Evolutionary conservation across 2,329 filamentous ascomycete species (phyloP), one percentile per base, ranked within the genome.

Genomic region (Sarocladiaceae sp.): DNA sequence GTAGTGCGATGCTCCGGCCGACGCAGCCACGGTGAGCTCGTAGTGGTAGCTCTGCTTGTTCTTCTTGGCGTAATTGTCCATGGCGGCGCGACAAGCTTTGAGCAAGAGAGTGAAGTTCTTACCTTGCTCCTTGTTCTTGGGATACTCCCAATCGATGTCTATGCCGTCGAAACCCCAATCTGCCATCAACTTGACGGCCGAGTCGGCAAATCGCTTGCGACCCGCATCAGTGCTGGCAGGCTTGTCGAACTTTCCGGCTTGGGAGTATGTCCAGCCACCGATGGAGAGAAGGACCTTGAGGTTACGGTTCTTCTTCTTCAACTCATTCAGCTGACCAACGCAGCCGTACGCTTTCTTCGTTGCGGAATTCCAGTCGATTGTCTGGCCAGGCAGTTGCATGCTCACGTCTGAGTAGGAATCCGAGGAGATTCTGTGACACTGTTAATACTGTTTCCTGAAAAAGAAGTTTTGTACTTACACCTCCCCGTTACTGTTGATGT

Each of bases 231-330:
- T 86, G n/a, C 81, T 82, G 0, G 82, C 82, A 0, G 85, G 79
- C 6, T 72, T 71, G 1, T 82, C 74, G 63, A 93, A 90, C 59
- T 88, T 86, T 51, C 78, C 61, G 35, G 61, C 35, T 42, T 56
- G 69, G 3, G 86, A 88, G 65, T 87, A 93, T 0, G 87, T 90
- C 87, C 87, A 93, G 22, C 90, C 90, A 31, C 90, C 90, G 57
- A 95, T 89, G 33, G 82, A 87, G 1, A 95, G 77, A 18, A 93
- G 73, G 2, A 86, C 75, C 62, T 94, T 93, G 48, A 96, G 67
- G 49, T 89, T 80, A 15, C 89, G 82, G 64, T 94, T 84, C 52
- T 75, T 67, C 63, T 91, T 84, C 70, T 95, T 95, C 44, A 89
- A 74, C 2, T 88, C 70, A 62, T 80, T 88, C 1, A 94, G 75